Evolutionary conservation across 2,329 filamentous ascomycete genomes (phyloP).

Genomic region (Aspergillus sp.): DNA sequence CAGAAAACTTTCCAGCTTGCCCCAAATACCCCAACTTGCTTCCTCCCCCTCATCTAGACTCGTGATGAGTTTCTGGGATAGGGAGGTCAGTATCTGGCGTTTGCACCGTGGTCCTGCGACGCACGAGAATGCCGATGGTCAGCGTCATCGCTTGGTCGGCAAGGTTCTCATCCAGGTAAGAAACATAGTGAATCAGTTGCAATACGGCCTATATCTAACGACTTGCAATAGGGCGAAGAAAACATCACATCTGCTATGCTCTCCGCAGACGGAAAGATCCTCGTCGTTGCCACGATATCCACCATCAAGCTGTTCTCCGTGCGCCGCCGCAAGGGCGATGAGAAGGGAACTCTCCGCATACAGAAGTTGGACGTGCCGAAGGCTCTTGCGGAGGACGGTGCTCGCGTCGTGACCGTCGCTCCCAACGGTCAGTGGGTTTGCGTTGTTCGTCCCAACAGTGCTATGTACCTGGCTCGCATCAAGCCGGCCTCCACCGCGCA

Average conservation of each 20-base stretch:
- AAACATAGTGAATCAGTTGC: neutral
- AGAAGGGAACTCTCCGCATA: conserved; percentile 66
- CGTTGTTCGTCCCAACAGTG: conserved; percentile 61
- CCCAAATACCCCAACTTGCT: conserved; percentile 72
- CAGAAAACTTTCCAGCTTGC: conserved; percentile 77
- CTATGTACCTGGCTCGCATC: conserved; percentile 57
- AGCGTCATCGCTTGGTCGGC: conserved; percentile 58
- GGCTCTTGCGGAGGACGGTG: conserved; percentile 62
- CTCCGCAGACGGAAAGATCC: conserved; percentile 69
- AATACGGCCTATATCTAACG: conserved; percentile 9
- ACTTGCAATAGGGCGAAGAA: conserved; percentile 64
- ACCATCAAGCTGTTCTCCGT: conserved; percentile 78
- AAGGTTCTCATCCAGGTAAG: conserved; percentile 61
- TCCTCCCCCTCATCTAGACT: conserved; percentile 74
- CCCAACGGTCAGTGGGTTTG: conserved; percentile 50
- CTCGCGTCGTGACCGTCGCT: conserved; percentile 62
- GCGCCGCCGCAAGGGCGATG: conserved; percentile 52
- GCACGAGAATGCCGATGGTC: conserved; percentile 44
- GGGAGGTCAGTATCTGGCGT: conserved; percentile 81
- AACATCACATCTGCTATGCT: conserved; percentile 77
- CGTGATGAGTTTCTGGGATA: conserved; percentile 89
- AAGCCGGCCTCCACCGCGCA: conserved; percentile 41
- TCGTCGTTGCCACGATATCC: conserved; percentile 74
- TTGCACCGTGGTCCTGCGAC: conserved; percentile 54
- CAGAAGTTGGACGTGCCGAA: conserved; percentile 68